Percentiles rank a stretch among this genome's conserved stretches.
Conservation (phyloP, 2,329 filamentous ascomycete species). For the Aspergillus sp. region DNA sequence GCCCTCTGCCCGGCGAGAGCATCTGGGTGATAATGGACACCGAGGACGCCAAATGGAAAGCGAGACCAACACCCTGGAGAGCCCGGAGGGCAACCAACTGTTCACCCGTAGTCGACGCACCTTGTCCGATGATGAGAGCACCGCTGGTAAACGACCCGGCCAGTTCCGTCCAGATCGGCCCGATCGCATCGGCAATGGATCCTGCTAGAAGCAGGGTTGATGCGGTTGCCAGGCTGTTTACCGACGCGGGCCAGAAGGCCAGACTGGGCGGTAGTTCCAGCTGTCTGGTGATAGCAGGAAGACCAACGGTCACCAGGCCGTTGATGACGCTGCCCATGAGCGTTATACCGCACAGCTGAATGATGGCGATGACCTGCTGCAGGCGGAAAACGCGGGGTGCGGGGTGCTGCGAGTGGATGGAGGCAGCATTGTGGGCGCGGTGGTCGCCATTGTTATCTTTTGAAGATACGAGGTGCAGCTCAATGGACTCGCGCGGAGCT, state of each 20-base stretch:
- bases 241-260: conserved; percentile 30
- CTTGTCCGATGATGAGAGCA: conserved; percentile 10
- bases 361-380: conserved; percentile 14
- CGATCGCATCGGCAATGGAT: conserved; percentile 53
- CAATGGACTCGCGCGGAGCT: too few species aligned
- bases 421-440: too few species aligned
- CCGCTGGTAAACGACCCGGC: conserved; percentile 42
- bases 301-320: conserved; percentile 40
- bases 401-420: too few species aligned
- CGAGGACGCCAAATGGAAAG: conserved; percentile 50
- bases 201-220: conserved; percentile 48
- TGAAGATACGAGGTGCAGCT: too few species aligned
- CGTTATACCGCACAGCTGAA: conserved; percentile 19
- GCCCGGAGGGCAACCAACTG: too few species aligned
- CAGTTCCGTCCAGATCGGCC: conserved; percentile 28
- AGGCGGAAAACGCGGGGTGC: background rate
- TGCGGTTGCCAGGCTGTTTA: conserved; percentile 34
- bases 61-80: conserved; percentile 10
- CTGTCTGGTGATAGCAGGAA: conserved; percentile 43
- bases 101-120: conserved; percentile 34
- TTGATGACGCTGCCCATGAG: conserved; percentile 31
- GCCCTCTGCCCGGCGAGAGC: conserved; percentile 45
- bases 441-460: too few species aligned
- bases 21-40: conserved; percentile 51
- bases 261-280: conserved; percentile 23